Evolutionary conservation across 1,284 basidiomycete genomes (phyloP).

Genomic region (Coniferiporia weirii): DNA sequence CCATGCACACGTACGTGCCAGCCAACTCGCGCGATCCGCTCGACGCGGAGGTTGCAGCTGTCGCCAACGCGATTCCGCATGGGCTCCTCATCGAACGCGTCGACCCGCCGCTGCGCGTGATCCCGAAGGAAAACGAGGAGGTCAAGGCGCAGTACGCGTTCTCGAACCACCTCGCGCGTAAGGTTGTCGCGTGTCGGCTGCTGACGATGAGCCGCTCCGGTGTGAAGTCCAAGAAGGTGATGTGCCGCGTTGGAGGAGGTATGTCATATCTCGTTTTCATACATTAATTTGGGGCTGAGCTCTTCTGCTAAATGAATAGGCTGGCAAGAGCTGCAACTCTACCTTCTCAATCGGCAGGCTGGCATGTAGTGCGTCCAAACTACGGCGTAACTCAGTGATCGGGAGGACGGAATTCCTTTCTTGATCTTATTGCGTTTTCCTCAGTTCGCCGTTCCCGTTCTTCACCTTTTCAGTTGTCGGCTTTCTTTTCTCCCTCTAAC

Average conservation of each 20-base stretch:
- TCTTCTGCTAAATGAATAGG: constrained; percentile 38
- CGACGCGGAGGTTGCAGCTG: constrained; percentile 69
- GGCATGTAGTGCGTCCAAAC: constrained; percentile 16
- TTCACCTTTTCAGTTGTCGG: background rate
- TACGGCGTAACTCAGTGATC: background rate
- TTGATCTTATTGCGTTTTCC: background rate
- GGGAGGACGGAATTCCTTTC: background rate
- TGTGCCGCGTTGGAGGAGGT: constrained; percentile 83
- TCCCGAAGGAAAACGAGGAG: constrained; percentile 70
- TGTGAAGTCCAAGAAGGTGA: constrained; percentile 71
- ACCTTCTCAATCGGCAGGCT: constrained; percentile 62
- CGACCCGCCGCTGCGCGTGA: constrained; percentile 59
- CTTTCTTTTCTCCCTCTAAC: background rate
- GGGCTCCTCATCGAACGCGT: constrained; percentile 72
- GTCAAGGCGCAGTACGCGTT: constrained; percentile 80
- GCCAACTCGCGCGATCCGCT: constrained; percentile 72
- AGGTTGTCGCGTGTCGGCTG: constrained; percentile 74
- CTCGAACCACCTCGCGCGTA: constrained; percentile 62
- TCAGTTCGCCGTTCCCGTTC: background rate
- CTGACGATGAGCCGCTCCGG: constrained; percentile 66
- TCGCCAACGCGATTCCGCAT: constrained; percentile 74
- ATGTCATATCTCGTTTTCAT: constrained; percentile 27
- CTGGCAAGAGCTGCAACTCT: constrained; percentile 82
- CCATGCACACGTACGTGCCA: constrained; percentile 62
- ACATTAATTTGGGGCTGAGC: background rate